Conservation (phyloP, 2,329 filamentous ascomycete genomes). For the Bipolaris cookei region DNA sequence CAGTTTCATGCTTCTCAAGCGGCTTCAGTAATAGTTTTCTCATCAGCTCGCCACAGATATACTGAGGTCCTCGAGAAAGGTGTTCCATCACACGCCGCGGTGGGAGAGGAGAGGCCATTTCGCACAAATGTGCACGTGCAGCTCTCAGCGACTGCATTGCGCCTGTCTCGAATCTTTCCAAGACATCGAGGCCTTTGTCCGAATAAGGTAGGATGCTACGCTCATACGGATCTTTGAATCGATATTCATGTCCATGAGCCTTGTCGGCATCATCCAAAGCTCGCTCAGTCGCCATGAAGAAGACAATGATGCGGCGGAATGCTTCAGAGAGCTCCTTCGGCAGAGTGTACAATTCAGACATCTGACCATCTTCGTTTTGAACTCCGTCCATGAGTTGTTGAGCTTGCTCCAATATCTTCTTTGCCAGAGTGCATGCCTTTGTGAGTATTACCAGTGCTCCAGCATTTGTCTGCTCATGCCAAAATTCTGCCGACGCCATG, state of each 20-base stretch:
- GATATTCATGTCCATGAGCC: conserved; percentile 1
- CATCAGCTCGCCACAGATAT: conserved; percentile 41
- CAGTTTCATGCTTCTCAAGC: conserved; percentile 32
- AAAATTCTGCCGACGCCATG: conserved; percentile 23
- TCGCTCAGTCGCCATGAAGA: conserved; percentile 38
- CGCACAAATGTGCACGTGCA: conserved; percentile 35
- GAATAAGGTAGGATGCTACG: conserved; percentile 13
- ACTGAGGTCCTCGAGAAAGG: conserved; percentile 37
- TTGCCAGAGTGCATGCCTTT: conserved; percentile 17
- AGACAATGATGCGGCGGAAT: conserved; percentile 31
- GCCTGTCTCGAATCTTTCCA: conserved; percentile 28
- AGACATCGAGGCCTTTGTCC: conserved; percentile 19
- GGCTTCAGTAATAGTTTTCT: conserved; percentile 40
- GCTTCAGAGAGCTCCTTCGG: conserved; percentile 31
- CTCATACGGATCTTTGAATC: neutral
- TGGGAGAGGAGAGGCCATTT: conserved; percentile 28
- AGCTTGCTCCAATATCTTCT: conserved; percentile 18
- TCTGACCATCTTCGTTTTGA: conserved; percentile 28
- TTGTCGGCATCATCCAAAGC: conserved; percentile 28
- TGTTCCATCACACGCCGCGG: conserved; percentile 21
- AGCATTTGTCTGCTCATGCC: conserved; percentile 30
- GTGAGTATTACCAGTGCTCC: conserved; percentile 24
- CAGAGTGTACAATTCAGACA: conserved; percentile 36
- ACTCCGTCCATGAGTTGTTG: conserved; percentile 38
- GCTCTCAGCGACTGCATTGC: conserved; percentile 17